phyloP scores from a whole-genome alignment of 139 green algal species.

The Trebouxia sp. region DNA sequence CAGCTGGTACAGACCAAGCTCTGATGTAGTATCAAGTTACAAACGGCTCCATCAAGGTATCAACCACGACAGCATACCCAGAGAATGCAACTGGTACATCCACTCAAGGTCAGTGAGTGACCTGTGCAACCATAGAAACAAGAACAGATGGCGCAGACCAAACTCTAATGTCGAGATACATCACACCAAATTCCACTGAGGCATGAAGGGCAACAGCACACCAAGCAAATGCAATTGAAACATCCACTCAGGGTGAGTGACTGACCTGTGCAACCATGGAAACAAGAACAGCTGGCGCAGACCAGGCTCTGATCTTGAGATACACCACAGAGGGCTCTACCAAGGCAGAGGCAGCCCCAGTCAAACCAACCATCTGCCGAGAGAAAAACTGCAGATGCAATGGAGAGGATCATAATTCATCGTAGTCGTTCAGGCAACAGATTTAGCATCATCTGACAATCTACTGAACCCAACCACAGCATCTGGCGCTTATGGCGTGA shows the following conservation, averaged over 20 bases:
- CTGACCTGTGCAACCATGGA: slow-evolving; percentile 54
- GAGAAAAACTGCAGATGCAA: slow-evolving; percentile 37
- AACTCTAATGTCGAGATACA: background rate
- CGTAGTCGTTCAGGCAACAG: no score
- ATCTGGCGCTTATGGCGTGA: no score
- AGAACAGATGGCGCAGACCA: background rate
- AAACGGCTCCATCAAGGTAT: no score
- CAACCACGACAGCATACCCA: no score
- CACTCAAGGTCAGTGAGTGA: background rate
- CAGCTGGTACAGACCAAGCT: background rate
- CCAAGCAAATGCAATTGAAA: no score
- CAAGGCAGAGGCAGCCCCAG: slow-evolving; percentile 55
- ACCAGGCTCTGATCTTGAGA: slow-evolving; percentile 71
- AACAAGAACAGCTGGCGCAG: slow-evolving; percentile 69
- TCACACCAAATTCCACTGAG: no score
- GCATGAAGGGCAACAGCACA: no score
- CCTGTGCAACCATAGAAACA: background rate
- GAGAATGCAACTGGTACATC: background rate
- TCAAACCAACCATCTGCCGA: slow-evolving; percentile 47
- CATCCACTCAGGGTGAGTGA: no score
- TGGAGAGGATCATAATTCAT: background rate
- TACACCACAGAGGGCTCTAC: slow-evolving; percentile 59
- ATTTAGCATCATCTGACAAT: no score
- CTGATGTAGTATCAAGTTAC: background rate
- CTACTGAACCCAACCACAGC: no score